Evolutionary conservation across 2,329 filamentous ascomycete species (phyloP).

Genomic region (Moelleriella libera): DNA sequence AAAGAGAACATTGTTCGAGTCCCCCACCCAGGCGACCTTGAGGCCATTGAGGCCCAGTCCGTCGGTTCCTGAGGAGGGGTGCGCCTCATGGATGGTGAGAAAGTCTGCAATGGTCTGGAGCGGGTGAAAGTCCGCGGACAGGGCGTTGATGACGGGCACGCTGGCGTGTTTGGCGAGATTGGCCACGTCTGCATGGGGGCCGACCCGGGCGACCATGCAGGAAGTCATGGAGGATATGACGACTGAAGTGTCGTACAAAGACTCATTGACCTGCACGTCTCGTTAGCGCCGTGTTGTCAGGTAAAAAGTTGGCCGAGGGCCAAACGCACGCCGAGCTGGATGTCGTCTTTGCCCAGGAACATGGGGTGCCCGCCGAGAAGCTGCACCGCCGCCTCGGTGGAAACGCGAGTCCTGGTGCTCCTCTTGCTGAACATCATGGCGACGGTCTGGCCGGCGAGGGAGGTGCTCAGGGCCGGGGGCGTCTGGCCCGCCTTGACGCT

Average conservation of each 20-base stretch:
- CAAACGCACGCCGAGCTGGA: constrained; percentile 67
- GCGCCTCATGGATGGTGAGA: constrained; percentile 73
- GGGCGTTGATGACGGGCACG: constrained; percentile 73
- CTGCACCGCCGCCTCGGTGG: constrained; percentile 82
- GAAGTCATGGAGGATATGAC: constrained; percentile 92
- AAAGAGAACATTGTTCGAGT: constrained; percentile 94
- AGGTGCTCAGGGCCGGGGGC: constrained; percentile 42
- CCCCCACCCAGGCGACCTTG: constrained; percentile 91
- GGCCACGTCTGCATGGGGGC: constrained; percentile 60
- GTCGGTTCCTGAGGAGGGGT: constrained; percentile 34
- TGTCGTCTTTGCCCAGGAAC: constrained; percentile 93
- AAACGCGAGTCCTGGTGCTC: constrained; percentile 84
- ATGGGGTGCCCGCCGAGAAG: constrained; percentile 85
- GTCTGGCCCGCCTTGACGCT: constrained; percentile 52
- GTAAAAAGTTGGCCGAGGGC: constrained; percentile 7
- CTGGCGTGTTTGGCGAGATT: constrained; percentile 56
- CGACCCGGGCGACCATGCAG: constrained; percentile 68
- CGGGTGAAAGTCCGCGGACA: constrained; percentile 86
- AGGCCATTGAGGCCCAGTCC: constrained; percentile 61
- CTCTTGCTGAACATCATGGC: constrained; percentile 97
- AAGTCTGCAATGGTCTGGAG: constrained; percentile 92
- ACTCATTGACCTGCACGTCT: constrained; percentile 62
- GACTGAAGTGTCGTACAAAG: constrained; percentile 77
- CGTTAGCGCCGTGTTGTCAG: background rate
- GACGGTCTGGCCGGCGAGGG: constrained; percentile 63